These are phyloP conservation scores for Neofusicoccum kwambonambiense DNA, from an alignment of 2,329 filamentous ascomycete species.

Conservation along the genomic window DNA sequence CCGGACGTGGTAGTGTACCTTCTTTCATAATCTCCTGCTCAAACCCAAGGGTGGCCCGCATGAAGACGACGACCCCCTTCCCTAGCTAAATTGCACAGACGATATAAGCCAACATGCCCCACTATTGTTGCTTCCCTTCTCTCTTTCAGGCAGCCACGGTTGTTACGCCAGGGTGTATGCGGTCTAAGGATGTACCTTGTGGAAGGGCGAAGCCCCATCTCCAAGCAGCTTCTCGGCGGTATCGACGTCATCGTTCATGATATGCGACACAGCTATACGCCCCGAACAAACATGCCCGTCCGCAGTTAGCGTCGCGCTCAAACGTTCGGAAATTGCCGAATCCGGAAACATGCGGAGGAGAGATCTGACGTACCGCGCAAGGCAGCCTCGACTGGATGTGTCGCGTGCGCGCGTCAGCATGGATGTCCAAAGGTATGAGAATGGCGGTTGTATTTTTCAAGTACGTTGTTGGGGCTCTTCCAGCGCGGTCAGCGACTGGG, in stretches of 20 bases:
- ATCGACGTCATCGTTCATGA: constrained; percentile 89
- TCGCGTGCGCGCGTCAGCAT: constrained; percentile 23
- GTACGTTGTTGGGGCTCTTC: constrained; percentile 59
- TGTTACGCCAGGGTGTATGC: constrained; percentile 5
- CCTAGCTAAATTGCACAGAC: constrained; percentile 59
- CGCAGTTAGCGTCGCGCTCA: neutral
- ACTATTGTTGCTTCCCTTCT: neutral
- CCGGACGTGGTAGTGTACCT: constrained; percentile 37
- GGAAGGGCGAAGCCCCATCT: constrained; percentile 78
- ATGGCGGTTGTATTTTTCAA: constrained; percentile 7
- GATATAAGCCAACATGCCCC: constrained; percentile 1
- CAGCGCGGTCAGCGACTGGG: constrained; percentile 56
- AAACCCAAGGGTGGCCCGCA: constrained; percentile 82
- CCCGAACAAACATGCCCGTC: neutral
- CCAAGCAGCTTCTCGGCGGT: constrained; percentile 72
- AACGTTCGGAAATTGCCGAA: too few species aligned
- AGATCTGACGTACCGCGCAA: constrained; percentile 41
- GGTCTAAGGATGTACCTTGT: constrained; percentile 55
- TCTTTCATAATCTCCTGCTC: constrained; percentile 89
- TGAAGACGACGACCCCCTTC: constrained; percentile 76
- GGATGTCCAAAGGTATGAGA: neutral
- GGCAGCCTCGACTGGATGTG: constrained; percentile 43
- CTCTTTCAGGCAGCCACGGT: neutral
- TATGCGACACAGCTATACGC: constrained; percentile 60
- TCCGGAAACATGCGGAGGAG: neutral